Evolutionary conservation across 352 stramenopile genomes (phyloP), one percentile per base, ranked within the genome.

Genomic region (Achlya hypogyna): DNA sequence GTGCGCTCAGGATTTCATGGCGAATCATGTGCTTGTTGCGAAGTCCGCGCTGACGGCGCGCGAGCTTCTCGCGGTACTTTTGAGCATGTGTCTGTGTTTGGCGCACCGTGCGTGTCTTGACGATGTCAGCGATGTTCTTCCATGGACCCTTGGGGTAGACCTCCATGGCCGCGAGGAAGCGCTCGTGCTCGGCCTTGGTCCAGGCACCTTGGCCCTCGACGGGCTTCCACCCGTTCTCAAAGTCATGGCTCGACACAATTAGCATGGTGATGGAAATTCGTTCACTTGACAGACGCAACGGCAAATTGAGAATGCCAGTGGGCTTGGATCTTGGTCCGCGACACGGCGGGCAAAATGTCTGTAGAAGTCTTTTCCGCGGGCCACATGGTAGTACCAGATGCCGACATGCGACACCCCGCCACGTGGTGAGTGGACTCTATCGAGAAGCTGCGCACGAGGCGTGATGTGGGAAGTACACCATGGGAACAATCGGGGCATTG

Each of bases 41-140:
- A 6, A 88, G 69, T 0, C 82, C 78, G 5, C 80, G 78, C 51
- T 82, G 65, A n/a, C 78, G 71, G 1, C 82, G 78, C 65, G 77
- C 72, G 63, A 91, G 81, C 72, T 91, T 91, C 56, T 90, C 80
- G 66, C 86, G 79, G 69, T 91, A 91, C 63, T 79, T 79, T 63
- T 79, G 72, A 5, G 72, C 71, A 40, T 79, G 74, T 10, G 78
- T 88, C 68, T 89, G 82, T 66, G 88, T 81, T 64, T 90, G 82
- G 2, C 82, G 74, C 4, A 81, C 69, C 12, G 77, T 86, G 27
- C 78, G 62, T 22, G 75, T 76, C 27, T 70, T 63, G 0, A 81
- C 66, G 12, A 51, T 32, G 23, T 56, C 43, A 0, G 75, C 63
- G 27, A 81, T 77, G 6, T 53, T 54, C n/a, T 62, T 66, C 75